Base-by-base conservation (phyloP, 371 early-diverging fungal genomes). In the Coemansia linderi region DNA sequence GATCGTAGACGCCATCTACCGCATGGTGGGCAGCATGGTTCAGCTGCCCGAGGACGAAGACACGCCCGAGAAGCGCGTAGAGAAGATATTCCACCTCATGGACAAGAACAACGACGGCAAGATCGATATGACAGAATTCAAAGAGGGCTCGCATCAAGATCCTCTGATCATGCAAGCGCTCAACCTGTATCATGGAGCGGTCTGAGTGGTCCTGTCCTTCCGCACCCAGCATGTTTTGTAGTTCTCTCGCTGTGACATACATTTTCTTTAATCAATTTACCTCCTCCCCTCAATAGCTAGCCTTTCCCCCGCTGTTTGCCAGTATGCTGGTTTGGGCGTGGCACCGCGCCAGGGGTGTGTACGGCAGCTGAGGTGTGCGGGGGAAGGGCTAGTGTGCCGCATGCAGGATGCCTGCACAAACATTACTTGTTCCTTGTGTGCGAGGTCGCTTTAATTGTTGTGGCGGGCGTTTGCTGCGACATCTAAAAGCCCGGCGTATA, bases 1-100 rank as follows among this genome's bases (percentile, higher is more conserved):
- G 65, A 92, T 95, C 59, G 96, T 95, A 9, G 91, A 92, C 52
- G 93, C 98, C 6, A 93, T 97, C 54, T 95, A 96, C 80, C 91
- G 90, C 71, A 94, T 96, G 94, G 92, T 96, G 0, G 96, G 95
- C 12, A 89, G 87, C 65, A 92, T 92, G 91, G 91, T 91, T 46
- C 91, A 92, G 72, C 76, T 95, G 69, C 94, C 95, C n/a, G 83
- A 85, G 29, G 96, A 96, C 80, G 93, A 93, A 72, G 90, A 91
- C 69, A 95, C 95, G n/a, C 94, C 96, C 6, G 90, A 93, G 69
- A 93, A 93, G 81, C 86, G 96, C 15, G 95, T 95, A 8, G 85
- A 89, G 44, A 96, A 96, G 85, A 91, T 95, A 52, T 95, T 96
- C 80, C 83, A 84, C 22, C 65, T 93, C 69, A 94, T 96, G 95